Conservation (phyloP, 1,284 basidiomycete species). For the Ustilago vetiveriae region DNA sequence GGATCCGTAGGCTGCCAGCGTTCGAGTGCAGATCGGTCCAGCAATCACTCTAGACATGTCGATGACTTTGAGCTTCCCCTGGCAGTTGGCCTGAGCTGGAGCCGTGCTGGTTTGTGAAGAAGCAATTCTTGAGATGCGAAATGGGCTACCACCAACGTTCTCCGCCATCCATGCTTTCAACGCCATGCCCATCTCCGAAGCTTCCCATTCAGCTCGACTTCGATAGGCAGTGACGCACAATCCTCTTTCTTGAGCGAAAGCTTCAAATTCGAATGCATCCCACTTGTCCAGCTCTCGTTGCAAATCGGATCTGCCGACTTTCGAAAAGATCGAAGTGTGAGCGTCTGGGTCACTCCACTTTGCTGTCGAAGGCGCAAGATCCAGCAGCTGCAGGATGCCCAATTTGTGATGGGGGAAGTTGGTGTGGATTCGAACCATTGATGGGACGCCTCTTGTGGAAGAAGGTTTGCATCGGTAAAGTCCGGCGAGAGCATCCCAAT, state of each 20-base stretch:
- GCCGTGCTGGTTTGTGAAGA: no score
- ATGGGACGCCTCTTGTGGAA: not conserved
- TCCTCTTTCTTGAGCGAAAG: conserved; percentile 10
- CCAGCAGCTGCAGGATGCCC: conserved; percentile 29
- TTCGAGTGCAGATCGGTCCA: conserved; percentile 12
- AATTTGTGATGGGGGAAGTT: conserved; percentile 44
- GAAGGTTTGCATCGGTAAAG: conserved; percentile 5
- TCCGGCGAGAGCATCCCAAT: conserved; percentile 31
- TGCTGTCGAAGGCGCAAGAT: not conserved
- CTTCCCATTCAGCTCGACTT: conserved; percentile 11
- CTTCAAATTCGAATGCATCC: conserved; percentile 34
- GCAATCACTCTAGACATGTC: conserved; percentile 40
- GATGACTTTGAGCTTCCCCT: conserved; percentile 10
- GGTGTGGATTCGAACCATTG: conserved; percentile 29
- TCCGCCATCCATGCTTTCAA: conserved; percentile 17
- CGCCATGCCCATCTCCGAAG: conserved; percentile 19
- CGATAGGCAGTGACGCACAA: conserved; percentile 37
- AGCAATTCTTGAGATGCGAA: conserved; percentile 15
- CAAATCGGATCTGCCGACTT: not conserved
- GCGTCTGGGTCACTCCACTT: conserved; percentile 7
- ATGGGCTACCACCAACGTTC: conserved; percentile 2
- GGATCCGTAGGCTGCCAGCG: conserved; percentile 72
- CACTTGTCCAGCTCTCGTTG: conserved; percentile 11
- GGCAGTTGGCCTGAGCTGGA: not conserved
- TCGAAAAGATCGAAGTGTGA: conserved; percentile 4